phyloP scores from a whole-genome alignment of 2,329 filamentous ascomycete species.

The Fusarium burgessii region DNA sequence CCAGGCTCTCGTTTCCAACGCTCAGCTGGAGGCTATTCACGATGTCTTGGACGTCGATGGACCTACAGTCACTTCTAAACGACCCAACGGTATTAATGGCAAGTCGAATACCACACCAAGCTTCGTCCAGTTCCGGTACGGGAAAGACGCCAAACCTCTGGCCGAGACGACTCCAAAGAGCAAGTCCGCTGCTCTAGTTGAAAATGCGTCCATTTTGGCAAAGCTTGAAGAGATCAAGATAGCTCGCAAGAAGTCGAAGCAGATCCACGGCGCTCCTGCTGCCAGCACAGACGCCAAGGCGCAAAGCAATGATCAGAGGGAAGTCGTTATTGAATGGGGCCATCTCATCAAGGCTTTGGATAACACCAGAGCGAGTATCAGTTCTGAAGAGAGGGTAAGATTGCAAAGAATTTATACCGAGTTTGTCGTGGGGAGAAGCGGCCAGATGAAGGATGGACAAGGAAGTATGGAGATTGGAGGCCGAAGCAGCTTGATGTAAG shows the following conservation, averaged over 20 bases:
- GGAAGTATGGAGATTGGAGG: slow-evolving; percentile 93
- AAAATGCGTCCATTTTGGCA: slow-evolving; percentile 81
- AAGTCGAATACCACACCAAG: slow-evolving; percentile 56
- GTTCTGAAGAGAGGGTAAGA: slow-evolving; percentile 78
- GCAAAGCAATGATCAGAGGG: slow-evolving; percentile 59
- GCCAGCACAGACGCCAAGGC: slow-evolving; percentile 45
- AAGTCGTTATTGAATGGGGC: slow-evolving; percentile 86
- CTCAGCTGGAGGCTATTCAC: slow-evolving; percentile 96
- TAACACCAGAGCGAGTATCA: slow-evolving; percentile 85
- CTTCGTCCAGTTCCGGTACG: slow-evolving; percentile 89
- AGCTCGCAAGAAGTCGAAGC: slow-evolving; percentile 65
- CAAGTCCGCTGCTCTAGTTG: slow-evolving; percentile 70
- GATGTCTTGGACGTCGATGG: slow-evolving; percentile 78
- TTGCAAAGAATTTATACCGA: slow-evolving; percentile 88
- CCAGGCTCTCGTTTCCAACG: slow-evolving; percentile 95
- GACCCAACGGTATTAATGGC: slow-evolving; percentile 51
- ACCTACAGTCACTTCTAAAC: slow-evolving; percentile 53
- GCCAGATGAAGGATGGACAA: slow-evolving; percentile 95
- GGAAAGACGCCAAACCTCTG: slow-evolving; percentile 64
- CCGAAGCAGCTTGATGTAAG: slow-evolving; percentile 90
- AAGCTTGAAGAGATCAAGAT: slow-evolving; percentile 85
- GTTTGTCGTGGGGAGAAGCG: slow-evolving; percentile 92
- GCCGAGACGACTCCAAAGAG: slow-evolving; percentile 59
- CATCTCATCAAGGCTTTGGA: slow-evolving; percentile 84
- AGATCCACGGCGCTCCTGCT: slow-evolving; percentile 47